A percentile compares a stretch with the other conserved stretches of the same genome.
Conservation (phyloP, 2,329 filamentous ascomycete species). For the Elsinoe batatas region DNA sequence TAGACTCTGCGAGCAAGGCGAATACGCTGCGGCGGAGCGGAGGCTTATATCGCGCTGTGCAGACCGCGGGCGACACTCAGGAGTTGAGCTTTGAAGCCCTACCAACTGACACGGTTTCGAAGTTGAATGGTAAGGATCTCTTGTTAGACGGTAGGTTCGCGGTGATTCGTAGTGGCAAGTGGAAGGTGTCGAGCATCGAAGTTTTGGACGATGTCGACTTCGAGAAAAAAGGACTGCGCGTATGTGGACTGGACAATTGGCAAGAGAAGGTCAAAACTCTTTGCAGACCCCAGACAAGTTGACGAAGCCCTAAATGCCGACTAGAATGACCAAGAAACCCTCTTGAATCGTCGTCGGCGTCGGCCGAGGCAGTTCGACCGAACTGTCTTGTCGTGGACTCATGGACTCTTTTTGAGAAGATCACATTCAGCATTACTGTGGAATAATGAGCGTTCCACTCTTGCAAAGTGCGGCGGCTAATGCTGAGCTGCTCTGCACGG, state of each 20-base stretch:
- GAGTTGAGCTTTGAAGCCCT: background rate
- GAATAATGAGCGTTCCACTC: too few relatives aligned
- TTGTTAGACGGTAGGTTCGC: background rate
- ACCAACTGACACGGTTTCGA: too few relatives aligned
- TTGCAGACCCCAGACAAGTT: background rate
- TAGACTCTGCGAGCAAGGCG: background rate
- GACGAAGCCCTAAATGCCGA: background rate
- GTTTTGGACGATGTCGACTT: constrained; percentile 5
- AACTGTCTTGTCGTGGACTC: too few relatives aligned
- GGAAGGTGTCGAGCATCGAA: background rate
- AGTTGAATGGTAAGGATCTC: background rate
- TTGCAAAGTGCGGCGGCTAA: too few relatives aligned
- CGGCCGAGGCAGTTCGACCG: too few relatives aligned
- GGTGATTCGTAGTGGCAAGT: constrained; percentile 7
- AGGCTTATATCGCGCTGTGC: background rate
- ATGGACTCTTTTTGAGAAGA: too few relatives aligned
- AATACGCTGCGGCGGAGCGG: background rate
- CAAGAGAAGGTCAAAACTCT: background rate
- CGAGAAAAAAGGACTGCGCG: background rate
- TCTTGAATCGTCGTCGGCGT: too few relatives aligned
- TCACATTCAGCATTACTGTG: too few relatives aligned
- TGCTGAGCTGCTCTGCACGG: too few relatives aligned
- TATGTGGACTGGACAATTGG: background rate
- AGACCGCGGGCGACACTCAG: background rate
- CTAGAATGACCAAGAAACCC: too few relatives aligned